Evolutionary conservation across 225 moss, liverwort and hornwort genomes (phyloP).

Genomic region (Sphagnum contortum): DNA sequence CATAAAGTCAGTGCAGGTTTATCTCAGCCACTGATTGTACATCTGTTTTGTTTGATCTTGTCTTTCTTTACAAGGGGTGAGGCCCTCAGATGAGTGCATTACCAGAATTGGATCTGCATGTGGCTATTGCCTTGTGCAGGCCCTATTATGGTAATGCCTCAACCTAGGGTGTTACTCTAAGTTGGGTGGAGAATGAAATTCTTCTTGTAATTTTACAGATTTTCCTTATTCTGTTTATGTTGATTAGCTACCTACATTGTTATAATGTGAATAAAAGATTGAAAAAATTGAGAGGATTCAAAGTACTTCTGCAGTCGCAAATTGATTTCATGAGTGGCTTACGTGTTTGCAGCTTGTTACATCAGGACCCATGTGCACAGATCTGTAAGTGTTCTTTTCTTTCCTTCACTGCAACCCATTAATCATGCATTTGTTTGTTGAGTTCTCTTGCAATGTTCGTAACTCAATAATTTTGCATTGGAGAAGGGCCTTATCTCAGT

Average conservation of each 20-base stretch:
- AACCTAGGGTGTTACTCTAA: too few relatives aligned
- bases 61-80: too few relatives aligned
- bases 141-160: too few relatives aligned
- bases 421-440: not conserved
- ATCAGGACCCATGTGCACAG: constrained; percentile 28
- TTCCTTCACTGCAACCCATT: not conserved
- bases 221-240: constrained; percentile 1
- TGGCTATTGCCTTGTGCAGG: too few relatives aligned
- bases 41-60: not conserved
- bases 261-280: too few relatives aligned
- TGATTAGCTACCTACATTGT: not conserved
- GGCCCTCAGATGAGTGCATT: too few relatives aligned
- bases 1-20: too few relatives aligned
- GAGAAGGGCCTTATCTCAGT: too few relatives aligned
- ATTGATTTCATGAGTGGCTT: too few relatives aligned
- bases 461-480: not conserved
- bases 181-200: not conserved
- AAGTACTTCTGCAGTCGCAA: too few relatives aligned
- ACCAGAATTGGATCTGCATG: too few relatives aligned
- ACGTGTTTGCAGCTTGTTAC: constrained; percentile 36
- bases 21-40: not conserved
- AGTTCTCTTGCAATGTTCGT: not conserved
- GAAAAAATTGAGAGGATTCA: too few relatives aligned
- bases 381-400: constrained; percentile 23
- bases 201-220: not conserved